phyloP scores from a whole-genome alignment of 371 early-diverging fungal genomes.

The Sporodiniella umbellata region DNA sequence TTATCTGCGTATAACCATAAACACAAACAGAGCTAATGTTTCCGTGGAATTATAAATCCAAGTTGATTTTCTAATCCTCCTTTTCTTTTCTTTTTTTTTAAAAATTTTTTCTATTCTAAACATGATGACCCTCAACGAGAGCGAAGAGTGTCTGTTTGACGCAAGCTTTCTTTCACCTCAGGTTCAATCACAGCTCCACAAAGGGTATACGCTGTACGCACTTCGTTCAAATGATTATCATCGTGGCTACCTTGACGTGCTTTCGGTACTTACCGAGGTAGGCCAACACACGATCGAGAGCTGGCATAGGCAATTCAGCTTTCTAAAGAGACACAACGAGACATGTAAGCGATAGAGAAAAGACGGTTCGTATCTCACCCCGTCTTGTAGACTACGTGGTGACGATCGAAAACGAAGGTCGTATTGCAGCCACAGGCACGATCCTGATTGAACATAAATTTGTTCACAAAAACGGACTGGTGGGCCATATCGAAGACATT shows the following conservation, averaged over 20 bases:
- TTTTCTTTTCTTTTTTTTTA: not conserved
- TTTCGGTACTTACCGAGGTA: conserved; percentile 74
- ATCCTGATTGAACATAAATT: conserved; percentile 96
- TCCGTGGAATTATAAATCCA: not conserved
- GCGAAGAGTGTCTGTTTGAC: conserved; percentile 63
- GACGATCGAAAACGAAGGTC: conserved; percentile 64
- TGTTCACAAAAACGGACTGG: conserved; percentile 80
- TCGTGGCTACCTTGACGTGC: conserved; percentile 66
- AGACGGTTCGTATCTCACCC: too few species aligned
- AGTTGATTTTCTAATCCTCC: not conserved
- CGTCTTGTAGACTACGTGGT: conserved; percentile 58
- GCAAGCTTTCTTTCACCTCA: conserved; percentile 68
- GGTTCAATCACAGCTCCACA: conserved; percentile 71
- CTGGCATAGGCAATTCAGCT: conserved; percentile 68
- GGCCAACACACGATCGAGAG: conserved; percentile 65
- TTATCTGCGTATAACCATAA: not conserved
- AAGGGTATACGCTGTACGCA: conserved; percentile 80
- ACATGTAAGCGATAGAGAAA: conserved; percentile 77
- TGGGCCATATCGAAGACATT: conserved; percentile 91
- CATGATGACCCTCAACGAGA: conserved; percentile 2
- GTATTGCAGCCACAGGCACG: conserved; percentile 92
- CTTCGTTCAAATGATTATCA: conserved; percentile 84
- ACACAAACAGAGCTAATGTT: not conserved
- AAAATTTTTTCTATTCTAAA: not conserved
- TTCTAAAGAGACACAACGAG: conserved; percentile 71